phyloP scores from a whole-genome alignment of 371 early-diverging fungal species.

The Mucor saturninus region DNA sequence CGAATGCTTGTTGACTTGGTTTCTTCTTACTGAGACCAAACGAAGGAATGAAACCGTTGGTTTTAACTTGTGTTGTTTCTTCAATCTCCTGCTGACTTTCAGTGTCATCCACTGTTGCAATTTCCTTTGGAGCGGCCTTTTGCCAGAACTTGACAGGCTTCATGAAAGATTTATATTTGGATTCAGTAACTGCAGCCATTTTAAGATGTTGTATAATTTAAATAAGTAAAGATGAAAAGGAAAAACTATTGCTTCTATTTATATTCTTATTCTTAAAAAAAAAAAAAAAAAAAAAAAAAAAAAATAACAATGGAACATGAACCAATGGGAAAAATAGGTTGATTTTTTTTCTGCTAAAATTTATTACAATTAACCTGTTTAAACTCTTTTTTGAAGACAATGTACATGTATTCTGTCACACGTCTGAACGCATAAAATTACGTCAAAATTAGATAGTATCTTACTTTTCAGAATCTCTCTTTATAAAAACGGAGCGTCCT shows the following conservation, averaged over 20 bases:
- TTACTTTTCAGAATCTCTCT: no score
- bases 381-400: no score
- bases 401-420: no score
- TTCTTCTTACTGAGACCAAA: conserved; percentile 3
- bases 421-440: no score
- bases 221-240: background rate
- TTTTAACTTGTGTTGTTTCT: background rate
- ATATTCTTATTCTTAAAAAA: background rate
- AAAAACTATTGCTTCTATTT: background rate
- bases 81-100: background rate
- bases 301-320: background rate
- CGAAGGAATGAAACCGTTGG: background rate
- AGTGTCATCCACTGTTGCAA: background rate
- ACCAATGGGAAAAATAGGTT: no score
- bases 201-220: background rate
- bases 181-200: conserved; percentile 6
- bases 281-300: background rate
- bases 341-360: no score
- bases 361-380: no score
- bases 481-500: no score
- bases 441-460: no score
- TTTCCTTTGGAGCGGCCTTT: conserved; percentile 6
- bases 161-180: conserved; percentile 31
- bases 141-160: conserved; percentile 35
- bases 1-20: conserved; percentile 18